A percentile compares a stretch with the other conserved stretches of the same genome.
Conservation (phyloP, 2,329 filamentous ascomycete species). For the Beauveria australis region DNA sequence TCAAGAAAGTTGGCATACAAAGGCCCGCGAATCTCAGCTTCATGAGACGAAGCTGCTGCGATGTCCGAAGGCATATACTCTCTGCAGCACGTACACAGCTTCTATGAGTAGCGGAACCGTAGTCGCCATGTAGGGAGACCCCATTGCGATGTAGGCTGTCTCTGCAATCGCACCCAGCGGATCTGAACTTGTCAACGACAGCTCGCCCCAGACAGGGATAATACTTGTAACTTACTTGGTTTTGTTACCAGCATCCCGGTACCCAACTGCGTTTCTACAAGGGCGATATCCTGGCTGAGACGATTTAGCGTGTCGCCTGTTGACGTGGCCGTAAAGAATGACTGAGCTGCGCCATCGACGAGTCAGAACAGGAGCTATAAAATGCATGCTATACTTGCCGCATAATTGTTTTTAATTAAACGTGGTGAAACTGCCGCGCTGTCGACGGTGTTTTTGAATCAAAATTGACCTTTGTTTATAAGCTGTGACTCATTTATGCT, state of each 20-base stretch:
- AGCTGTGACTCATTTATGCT: neutral
- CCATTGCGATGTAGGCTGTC: conserved; percentile 33
- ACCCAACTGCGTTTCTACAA: conserved; percentile 2
- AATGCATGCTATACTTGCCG: neutral
- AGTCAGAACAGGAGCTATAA: neutral
- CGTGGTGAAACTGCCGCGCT: conserved; percentile 16
- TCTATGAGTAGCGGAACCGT: conserved; percentile 32
- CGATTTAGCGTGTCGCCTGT: conserved; percentile 27
- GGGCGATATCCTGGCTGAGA: conserved; percentile 31
- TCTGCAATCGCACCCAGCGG: conserved; percentile 19
- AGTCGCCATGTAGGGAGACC: conserved; percentile 36
- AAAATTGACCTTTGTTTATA: neutral
- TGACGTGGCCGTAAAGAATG: conserved; percentile 28
- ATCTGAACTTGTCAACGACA: conserved; percentile 18
- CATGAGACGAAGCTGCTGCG: conserved; percentile 23
- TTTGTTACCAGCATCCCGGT: conserved; percentile 3
- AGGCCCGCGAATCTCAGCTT: conserved; percentile 23
- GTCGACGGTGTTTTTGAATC: conserved; percentile 19
- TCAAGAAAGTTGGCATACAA: conserved; percentile 22
- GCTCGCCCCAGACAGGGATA: conserved; percentile 19
- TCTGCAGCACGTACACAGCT: conserved; percentile 20
- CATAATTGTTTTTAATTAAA: conserved; percentile 23
- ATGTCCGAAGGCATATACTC: conserved; percentile 24
- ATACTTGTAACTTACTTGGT: conserved; percentile 22
- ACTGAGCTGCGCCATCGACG: conserved; percentile 21